These are phyloP conservation scores for Corchorus olitorius DNA, from an alignment of 345 rosid species.

Conservation along the genomic window DNA sequence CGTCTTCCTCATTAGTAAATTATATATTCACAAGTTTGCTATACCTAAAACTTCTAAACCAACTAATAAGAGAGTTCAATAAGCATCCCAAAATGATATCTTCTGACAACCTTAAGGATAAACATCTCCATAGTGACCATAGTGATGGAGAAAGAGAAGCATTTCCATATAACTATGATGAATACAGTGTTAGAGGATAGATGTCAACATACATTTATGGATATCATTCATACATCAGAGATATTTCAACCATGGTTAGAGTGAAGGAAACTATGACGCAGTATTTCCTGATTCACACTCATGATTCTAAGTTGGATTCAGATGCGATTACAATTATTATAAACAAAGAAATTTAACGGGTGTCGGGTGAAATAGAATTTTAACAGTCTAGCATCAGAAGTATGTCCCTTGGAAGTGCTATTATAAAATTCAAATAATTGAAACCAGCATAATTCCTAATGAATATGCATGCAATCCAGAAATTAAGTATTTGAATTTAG, in stretches of 20 bases:
- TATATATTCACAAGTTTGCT: too few relatives aligned
- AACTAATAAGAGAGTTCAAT: too few relatives aligned
- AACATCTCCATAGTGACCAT: too few relatives aligned
- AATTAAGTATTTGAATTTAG: background rate
- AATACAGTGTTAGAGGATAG: background rate
- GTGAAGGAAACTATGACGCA: background rate
- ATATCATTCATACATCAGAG: background rate
- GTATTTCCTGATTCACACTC: background rate
- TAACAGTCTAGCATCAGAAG: background rate
- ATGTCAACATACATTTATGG: background rate
- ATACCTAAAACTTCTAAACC: too few relatives aligned
- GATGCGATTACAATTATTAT: background rate
- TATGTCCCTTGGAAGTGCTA: background rate
- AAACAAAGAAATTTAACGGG: constrained; percentile 1
- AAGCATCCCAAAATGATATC: too few relatives aligned
- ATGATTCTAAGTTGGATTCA: background rate
- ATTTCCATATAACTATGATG: background rate
- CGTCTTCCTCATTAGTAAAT: constrained; percentile 23
- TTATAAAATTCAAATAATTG: too few relatives aligned
- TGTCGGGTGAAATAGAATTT: constrained; percentile 9
- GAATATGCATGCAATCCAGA: background rate
- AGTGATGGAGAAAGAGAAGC: background rate
- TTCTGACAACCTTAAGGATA: too few relatives aligned
- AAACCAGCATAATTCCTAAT: background rate
- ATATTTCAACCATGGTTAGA: constrained; percentile 3